Conservation (phyloP, 768 basidiomycete species). For the Trametes cingulata region DNA sequence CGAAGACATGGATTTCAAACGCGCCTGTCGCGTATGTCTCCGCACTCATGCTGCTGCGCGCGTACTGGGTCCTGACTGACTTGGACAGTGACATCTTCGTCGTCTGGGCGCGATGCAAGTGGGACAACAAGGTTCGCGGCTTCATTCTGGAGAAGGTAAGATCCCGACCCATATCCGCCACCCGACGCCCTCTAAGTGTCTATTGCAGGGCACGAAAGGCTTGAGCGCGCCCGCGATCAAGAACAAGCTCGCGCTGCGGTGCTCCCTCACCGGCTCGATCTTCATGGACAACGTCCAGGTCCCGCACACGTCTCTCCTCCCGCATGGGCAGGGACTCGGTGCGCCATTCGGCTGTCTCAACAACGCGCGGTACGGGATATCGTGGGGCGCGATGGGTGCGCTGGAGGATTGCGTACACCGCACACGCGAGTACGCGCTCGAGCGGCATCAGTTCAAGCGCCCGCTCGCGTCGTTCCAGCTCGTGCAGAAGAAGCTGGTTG, state of each 20-base stretch:
- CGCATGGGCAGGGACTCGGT: constrained; percentile 73
- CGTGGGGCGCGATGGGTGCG: constrained; percentile 96
- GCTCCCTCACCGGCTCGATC: constrained; percentile 80
- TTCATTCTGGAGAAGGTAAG: constrained; percentile 88
- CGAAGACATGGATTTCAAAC: constrained; percentile 98
- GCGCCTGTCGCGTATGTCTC: constrained; percentile 78
- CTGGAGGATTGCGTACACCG: constrained; percentile 86
- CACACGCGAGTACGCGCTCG: constrained; percentile 81
- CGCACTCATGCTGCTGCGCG: neutral
- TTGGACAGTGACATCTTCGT: constrained; percentile 77
- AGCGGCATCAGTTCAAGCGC: constrained; percentile 86
- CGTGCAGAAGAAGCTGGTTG: constrained; percentile 96
- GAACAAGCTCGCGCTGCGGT: constrained; percentile 90
- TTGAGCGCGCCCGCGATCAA: constrained; percentile 85
- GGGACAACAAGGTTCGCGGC: constrained; percentile 89
- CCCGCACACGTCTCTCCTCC: constrained; percentile 72
- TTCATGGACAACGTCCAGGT: constrained; percentile 92
- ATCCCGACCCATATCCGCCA: neutral
- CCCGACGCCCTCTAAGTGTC: neutral
- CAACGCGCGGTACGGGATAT: constrained; percentile 86
- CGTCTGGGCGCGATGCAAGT: constrained; percentile 93
- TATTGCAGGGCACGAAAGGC: constrained; percentile 76
- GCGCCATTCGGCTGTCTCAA: constrained; percentile 93
- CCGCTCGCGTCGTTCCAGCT: constrained; percentile 95
- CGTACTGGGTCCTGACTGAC: neutral